Evolutionary conservation across 2,329 filamentous ascomycete genomes (phyloP), one percentile per base, ranked within the genome.

Genomic region (Arachnopeziza araneosa): DNA sequence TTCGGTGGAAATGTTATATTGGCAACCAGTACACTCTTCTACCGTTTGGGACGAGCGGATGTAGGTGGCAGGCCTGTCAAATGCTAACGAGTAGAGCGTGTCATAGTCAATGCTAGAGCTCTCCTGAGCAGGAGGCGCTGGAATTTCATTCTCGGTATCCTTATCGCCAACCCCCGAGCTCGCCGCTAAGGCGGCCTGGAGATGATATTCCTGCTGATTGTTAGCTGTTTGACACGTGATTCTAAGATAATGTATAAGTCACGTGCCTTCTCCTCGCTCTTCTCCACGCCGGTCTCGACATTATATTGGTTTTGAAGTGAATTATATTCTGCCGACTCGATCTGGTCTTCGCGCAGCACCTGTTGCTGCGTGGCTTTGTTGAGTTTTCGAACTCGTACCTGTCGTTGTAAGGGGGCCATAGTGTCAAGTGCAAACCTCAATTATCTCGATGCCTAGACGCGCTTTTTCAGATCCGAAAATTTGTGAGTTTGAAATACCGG

Each of bases 1-100:
- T 71, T 96, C 91, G 66, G 88, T 87, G 26, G 87, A 93, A 89
- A 98, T 93, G 77, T 96, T 92, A 86, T 99, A 99, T 69, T 88
- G 85, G 73, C 88, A 90, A 70, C 90, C 90, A 71, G 91, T 88
- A 70, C 89, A 96, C 76, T 99, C 95, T 77, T 99, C 95, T 63
- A 99, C 93, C 2, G 95, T 99, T 67, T 96, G 93, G 65, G 95
- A 98, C 78, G 96, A 98, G 66, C 93, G 91, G 73, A 99, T 96
- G 76, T 98, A 98, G 63, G 93, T 95, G 63, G 88, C 86, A 56
- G 95, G 92, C 75, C 96, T 89, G 70, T 87, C 83, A 76, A 93
- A 97, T 60, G 80, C 79, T 66, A 84, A 85, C 55, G 88, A 84
- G 73, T 98, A 98, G 69, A 97, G 83, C 70, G 88, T 84, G 75